Conservation (phyloP, 2,329 filamentous ascomycete genomes). For the Chaetomium sp. region DNA sequence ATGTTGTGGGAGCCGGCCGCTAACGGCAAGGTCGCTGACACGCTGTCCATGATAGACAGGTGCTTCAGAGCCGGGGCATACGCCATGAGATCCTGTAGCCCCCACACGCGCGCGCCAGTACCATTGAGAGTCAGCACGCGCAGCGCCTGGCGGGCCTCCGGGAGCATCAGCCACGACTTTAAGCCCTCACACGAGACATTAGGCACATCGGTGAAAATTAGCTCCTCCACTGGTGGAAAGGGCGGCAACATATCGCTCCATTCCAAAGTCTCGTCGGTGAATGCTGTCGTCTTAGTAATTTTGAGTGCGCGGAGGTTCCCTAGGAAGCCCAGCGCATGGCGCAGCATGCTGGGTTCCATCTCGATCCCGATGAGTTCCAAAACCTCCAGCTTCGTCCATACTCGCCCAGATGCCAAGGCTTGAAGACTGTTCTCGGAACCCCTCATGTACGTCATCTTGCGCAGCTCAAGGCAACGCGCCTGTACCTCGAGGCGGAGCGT, state of each 20-base stretch:
- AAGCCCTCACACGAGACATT: slow-evolving; percentile 67
- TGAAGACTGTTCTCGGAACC: slow-evolving; percentile 76
- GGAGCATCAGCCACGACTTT: slow-evolving; percentile 57
- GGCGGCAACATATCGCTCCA: slow-evolving; percentile 58
- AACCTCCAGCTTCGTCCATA: slow-evolving; percentile 67
- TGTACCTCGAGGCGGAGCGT: slow-evolving; percentile 79
- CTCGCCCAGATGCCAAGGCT: slow-evolving; percentile 54
- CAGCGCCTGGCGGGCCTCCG: slow-evolving; percentile 54
- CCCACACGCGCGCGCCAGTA: slow-evolving; percentile 61
- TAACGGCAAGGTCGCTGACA: slow-evolving; percentile 44
- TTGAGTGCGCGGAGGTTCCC: slow-evolving; percentile 66
- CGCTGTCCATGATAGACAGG: slow-evolving; percentile 47
- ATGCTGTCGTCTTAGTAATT: slow-evolving; percentile 59
- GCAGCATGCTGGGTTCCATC: slow-evolving; percentile 63
- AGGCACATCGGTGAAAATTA: slow-evolving; percentile 66
- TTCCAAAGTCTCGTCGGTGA: slow-evolving; percentile 73
- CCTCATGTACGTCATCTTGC: slow-evolving; percentile 79
- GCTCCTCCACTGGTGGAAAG: slow-evolving; percentile 67
- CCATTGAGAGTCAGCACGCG: slow-evolving; percentile 62
- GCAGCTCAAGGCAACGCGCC: slow-evolving; percentile 71
- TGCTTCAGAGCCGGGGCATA: slow-evolving; percentile 52
- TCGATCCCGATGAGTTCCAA: slow-evolving; percentile 63
- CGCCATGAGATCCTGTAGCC: slow-evolving; percentile 55
- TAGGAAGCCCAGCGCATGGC: slow-evolving; percentile 64
- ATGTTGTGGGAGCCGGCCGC: slow-evolving; percentile 38